These are phyloP conservation scores for Phaeoacremonium minimum DNA, from an alignment of 2,329 filamentous ascomycete genomes.

Conservation along the genomic window DNA sequence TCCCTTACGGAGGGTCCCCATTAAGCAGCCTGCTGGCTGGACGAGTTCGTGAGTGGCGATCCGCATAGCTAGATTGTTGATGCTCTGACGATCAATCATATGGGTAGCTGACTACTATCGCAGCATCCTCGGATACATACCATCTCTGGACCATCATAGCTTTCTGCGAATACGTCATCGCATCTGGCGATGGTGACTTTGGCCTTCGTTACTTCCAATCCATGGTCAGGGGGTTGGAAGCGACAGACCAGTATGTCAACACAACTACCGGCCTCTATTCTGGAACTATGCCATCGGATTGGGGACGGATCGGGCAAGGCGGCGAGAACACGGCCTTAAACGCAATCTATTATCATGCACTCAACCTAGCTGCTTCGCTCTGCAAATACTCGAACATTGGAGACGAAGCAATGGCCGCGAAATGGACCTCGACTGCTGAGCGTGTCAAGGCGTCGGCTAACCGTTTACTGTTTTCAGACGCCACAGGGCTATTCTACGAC, in stretches of 20 bases:
- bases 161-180: background rate
- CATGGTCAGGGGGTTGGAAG: background rate
- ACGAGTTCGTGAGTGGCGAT: background rate
- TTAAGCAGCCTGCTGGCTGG: background rate
- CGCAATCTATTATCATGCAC: constrained; percentile 41
- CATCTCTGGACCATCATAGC: background rate
- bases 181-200: background rate
- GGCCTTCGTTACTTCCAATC: background rate
- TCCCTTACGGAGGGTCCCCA: background rate
- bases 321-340: constrained; percentile 35
- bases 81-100: too few relatives aligned
- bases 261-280: background rate
- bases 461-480: constrained; percentile 37
- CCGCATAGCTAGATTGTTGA: background rate
- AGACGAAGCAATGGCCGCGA: constrained; percentile 12
- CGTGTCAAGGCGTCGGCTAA: constrained; percentile 35
- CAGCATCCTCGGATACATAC: background rate
- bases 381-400: background rate
- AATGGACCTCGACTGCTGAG: constrained; percentile 10
- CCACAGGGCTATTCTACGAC: constrained; percentile 41
- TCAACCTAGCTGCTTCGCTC: constrained; percentile 38
- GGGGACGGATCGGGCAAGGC: background rate
- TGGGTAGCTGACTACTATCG: background rate
- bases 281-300: background rate
- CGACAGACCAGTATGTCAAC: background rate